Percentiles rank a stretch among this genome's conserved stretches.
Evolutionary conservation across 345 rosid species (phyloP).

Genomic region (Raphanus raphanistrum): DNA sequence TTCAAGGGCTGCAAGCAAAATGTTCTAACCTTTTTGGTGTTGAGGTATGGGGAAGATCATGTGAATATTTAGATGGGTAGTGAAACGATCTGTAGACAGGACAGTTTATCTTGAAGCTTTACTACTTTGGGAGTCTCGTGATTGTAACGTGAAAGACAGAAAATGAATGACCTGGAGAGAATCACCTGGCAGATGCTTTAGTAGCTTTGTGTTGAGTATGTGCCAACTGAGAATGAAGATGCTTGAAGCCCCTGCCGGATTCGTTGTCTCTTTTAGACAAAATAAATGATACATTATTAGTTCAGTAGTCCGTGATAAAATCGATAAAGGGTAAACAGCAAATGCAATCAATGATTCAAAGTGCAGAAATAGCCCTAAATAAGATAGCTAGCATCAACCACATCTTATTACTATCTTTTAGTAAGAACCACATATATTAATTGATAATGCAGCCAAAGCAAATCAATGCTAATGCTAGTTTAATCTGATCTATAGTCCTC

Average conservation of each 20-base stretch:
- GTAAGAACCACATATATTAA: neutral
- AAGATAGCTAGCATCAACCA: neutral
- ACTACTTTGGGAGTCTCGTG: slow-evolving; percentile 2
- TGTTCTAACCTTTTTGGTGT: slow-evolving; percentile 6
- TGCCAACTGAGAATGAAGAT: slow-evolving; percentile 1
- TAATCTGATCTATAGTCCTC: neutral
- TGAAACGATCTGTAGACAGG: neutral
- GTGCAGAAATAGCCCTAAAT: neutral
- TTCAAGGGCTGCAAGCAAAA: neutral
- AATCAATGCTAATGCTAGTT: neutral
- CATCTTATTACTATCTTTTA: neutral
- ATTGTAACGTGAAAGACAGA: neutral
- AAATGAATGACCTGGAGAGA: neutral
- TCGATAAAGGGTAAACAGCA: neutral
- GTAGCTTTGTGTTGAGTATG: slow-evolving; percentile 7
- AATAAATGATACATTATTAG: neutral
- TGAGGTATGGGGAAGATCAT: slow-evolving; percentile 3
- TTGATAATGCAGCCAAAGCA: neutral
- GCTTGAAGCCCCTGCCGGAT: slow-evolving; percentile 21
- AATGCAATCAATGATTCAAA: neutral
- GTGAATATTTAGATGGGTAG: neutral
- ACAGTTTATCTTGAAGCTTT: neutral
- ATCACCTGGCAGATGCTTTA: slow-evolving; percentile 12
- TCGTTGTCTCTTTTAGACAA: slow-evolving; percentile 22
- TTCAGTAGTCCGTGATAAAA: neutral